Percentiles rank a stretch among this genome's conserved stretches.
These are phyloP conservation scores for Debaryomyces nepalensis DNA, from an alignment of 1,139 yeast species.

Conservation along the genomic window DNA sequence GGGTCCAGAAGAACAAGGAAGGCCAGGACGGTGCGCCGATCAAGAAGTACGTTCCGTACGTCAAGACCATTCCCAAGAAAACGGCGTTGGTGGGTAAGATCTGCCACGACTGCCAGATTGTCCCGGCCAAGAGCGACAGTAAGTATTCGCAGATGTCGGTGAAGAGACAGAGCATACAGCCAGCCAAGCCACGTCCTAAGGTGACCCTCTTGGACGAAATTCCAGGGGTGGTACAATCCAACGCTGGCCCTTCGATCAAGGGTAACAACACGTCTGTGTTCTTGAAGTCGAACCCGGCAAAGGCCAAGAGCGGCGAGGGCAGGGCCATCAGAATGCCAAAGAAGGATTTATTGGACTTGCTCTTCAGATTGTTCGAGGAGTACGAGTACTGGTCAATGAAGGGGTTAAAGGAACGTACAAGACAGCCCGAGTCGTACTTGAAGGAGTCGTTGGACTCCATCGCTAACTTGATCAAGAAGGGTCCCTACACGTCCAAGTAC, in stretches of 20 bases:
- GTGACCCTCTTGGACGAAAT: constrained; percentile 82
- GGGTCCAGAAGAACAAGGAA: constrained; percentile 31
- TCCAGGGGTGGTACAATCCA: constrained; percentile 85
- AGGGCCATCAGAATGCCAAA: constrained; percentile 94
- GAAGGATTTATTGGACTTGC: constrained; percentile 84
- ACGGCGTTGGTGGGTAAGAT: constrained; percentile 87
- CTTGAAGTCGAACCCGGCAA: constrained; percentile 47
- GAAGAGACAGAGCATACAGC: constrained; percentile 53
- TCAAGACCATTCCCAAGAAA: constrained; percentile 82
- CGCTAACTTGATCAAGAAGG: constrained; percentile 88
- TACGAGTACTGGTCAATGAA: constrained; percentile 97
- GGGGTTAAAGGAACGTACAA: constrained; percentile 90
- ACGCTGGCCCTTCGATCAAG: constrained; percentile 80
- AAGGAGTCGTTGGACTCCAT: constrained; percentile 90
- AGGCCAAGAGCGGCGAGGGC: constrained; percentile 62
- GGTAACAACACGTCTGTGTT: constrained; percentile 67
- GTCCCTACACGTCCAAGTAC: constrained; percentile 93
- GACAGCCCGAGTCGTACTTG: constrained; percentile 93
- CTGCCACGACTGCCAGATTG: constrained; percentile 88
- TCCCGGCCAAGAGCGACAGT: constrained; percentile 75
- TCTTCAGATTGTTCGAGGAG: constrained; percentile 89
- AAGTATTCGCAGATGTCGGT: constrained; percentile 59
- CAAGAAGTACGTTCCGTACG: constrained; percentile 65
- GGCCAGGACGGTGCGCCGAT: constrained; percentile 29
- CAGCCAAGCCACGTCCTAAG: constrained; percentile 59